phyloP scores from a whole-genome alignment of 129 eudicot genomes.

The Ambrosia trifida region DNA sequence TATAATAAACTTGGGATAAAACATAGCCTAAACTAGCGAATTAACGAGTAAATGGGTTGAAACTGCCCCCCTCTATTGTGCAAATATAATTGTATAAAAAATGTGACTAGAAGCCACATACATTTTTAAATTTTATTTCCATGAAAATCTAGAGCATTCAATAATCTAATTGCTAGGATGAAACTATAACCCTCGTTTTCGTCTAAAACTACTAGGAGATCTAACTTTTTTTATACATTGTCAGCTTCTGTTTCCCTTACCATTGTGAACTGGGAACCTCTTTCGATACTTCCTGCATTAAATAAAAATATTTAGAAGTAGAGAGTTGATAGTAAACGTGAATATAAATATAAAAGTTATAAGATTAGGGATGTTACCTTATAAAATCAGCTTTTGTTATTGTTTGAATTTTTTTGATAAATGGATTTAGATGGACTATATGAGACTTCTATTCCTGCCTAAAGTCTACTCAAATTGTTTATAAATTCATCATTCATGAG shows the following conservation, averaged over 20 bases:
- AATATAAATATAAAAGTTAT: background rate
- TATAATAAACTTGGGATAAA: background rate
- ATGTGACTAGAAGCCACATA: background rate
- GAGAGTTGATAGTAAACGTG: conserved; percentile 12
- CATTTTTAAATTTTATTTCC: background rate
- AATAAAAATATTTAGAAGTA: conserved; percentile 9
- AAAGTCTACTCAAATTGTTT: background rate
- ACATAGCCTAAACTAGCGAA: background rate
- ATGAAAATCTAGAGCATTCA: conserved; percentile 11
- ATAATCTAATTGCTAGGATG: conserved; percentile 13
- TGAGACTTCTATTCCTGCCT: conserved; percentile 5
- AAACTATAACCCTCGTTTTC: conserved; percentile 8
- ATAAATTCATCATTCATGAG: background rate
- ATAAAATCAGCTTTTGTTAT: background rate
- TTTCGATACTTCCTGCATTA: conserved; percentile 52
- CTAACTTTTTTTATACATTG: background rate
- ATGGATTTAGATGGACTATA: conserved; percentile 10
- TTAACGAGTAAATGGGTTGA: background rate
- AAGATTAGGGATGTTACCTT: background rate
- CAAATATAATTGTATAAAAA: background rate
- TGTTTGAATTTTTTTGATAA: background rate
- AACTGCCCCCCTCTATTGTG: background rate
- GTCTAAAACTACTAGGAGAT: background rate
- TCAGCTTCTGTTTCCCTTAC: conserved; percentile 40
- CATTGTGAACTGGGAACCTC: conserved; percentile 48